Percentiles rank a stretch among this genome's conserved stretches.
phyloP scores from a whole-genome alignment of 2,329 filamentous ascomycete genomes.

The Aaosphaeria arxii region DNA sequence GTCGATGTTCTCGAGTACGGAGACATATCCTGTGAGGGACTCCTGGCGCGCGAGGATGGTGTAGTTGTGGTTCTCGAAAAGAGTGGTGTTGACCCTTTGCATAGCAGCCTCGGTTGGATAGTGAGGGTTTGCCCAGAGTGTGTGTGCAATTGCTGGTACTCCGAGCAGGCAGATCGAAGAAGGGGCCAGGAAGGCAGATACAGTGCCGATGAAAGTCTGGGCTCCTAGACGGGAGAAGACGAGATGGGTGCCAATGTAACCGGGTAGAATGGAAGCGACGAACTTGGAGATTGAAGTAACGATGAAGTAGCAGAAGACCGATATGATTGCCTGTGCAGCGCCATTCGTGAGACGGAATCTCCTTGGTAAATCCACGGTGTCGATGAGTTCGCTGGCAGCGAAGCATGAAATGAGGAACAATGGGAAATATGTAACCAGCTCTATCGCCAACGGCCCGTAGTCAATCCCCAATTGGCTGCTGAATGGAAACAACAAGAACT shows the following conservation, averaged over 20 bases:
- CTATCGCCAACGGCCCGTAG: slow-evolving; percentile 73
- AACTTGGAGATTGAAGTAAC: slow-evolving; percentile 53
- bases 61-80: slow-evolving; percentile 63
- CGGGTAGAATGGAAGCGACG: slow-evolving; percentile 40
- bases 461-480: slow-evolving; percentile 65
- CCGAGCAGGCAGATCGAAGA: slow-evolving; percentile 66
- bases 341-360: slow-evolving; percentile 54
- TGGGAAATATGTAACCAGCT: slow-evolving; percentile 66
- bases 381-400: slow-evolving; percentile 52
- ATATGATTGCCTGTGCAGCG: slow-evolving; percentile 62
- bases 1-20: slow-evolving; percentile 71
- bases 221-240: slow-evolving; percentile 69
- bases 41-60: slow-evolving; percentile 77
- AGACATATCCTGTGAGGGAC: slow-evolving; percentile 88
- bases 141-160: slow-evolving; percentile 71
- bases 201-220: slow-evolving; percentile 63
- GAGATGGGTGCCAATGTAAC: slow-evolving; percentile 59
- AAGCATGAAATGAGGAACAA: slow-evolving; percentile 41
- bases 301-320: slow-evolving; percentile 63
- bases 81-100: slow-evolving; percentile 61
- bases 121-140: slow-evolving; percentile 71
- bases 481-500: slow-evolving; percentile 67
- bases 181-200: slow-evolving; percentile 66
- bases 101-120: slow-evolving; percentile 61
- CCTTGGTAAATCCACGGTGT: slow-evolving; percentile 43